Conservation (phyloP, 345 rosid genomes). For the Salix purpurea region DNA sequence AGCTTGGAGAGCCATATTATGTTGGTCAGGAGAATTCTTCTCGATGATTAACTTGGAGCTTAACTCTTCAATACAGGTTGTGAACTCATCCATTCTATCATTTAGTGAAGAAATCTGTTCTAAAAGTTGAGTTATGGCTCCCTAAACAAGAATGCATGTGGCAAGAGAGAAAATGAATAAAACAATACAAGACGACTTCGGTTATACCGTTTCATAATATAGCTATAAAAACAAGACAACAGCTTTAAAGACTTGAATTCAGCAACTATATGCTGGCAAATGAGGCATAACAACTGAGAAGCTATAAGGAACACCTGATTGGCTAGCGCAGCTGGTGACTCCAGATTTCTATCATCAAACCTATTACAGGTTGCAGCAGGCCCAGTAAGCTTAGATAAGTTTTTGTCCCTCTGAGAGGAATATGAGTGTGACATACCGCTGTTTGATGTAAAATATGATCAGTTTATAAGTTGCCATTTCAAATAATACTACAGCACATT, state of each 20-base stretch:
- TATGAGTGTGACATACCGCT: conserved; percentile 89
- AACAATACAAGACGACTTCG: background rate
- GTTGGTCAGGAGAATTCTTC: conserved; percentile 57
- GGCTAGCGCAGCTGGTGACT: conserved; percentile 35
- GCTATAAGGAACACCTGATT: conserved; percentile 45
- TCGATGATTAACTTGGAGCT: conserved; percentile 55
- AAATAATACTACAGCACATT: background rate
- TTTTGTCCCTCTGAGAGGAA: conserved; percentile 74
- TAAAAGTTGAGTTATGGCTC: conserved; percentile 70
- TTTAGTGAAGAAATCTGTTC: conserved; percentile 82
- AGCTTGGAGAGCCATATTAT: conserved; percentile 53
- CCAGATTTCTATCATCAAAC: conserved; percentile 46
- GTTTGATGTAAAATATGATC: conserved; percentile 23
- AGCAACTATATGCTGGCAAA: background rate
- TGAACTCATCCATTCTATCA: conserved; percentile 94
- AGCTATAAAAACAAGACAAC: background rate
- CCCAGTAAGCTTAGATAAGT: conserved; percentile 46
- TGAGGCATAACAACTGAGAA: conserved; percentile 7
- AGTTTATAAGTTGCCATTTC: conserved; percentile 1
- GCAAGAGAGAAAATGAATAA: background rate
- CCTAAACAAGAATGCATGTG: conserved; percentile 30
- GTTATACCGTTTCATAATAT: conserved; percentile 4
- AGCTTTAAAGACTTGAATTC: background rate
- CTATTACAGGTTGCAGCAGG: conserved; percentile 36
- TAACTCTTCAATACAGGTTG: conserved; percentile 65